Conservation (phyloP, 192 early-diverging fungal species). For the Powellomyces hirtus region DNA sequence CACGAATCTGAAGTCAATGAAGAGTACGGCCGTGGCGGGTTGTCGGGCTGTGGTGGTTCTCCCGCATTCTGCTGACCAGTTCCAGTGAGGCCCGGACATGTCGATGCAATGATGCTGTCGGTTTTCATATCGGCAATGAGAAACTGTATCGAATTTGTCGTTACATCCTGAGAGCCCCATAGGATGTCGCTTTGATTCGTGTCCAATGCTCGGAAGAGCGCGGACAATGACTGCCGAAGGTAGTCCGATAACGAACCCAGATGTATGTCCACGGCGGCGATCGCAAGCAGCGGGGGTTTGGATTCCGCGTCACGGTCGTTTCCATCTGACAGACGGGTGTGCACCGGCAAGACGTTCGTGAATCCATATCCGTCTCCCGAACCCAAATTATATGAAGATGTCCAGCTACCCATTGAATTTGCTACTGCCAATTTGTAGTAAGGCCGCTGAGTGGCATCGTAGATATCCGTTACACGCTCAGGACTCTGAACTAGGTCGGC, state of each 20-base stretch:
- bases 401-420: background rate
- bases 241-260: slow-evolving; percentile 11
- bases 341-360: slow-evolving; percentile 18
- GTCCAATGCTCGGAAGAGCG: slow-evolving; percentile 5
- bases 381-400: slow-evolving; percentile 19
- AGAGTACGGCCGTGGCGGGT: background rate
- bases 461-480: background rate
- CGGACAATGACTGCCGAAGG: background rate
- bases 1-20: slow-evolving; percentile 7
- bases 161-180: background rate
- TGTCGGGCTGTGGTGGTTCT: background rate
- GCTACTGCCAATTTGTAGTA: slow-evolving; percentile 7
- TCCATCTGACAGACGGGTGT: background rate
- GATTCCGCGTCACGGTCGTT: background rate
- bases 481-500: background rate
- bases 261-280: slow-evolving; percentile 21
- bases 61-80: background rate
- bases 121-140: slow-evolving; percentile 9
- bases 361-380: slow-evolving; percentile 29
- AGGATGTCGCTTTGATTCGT: background rate
- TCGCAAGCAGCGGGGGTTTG: background rate
- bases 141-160: slow-evolving; percentile 6
- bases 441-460: slow-evolving; percentile 23
- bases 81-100: slow-evolving; percentile 14
- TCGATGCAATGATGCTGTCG: slow-evolving; percentile 12